Base-by-base conservation (phyloP, 345 rosid species). In the Dovyalis caffra region DNA sequence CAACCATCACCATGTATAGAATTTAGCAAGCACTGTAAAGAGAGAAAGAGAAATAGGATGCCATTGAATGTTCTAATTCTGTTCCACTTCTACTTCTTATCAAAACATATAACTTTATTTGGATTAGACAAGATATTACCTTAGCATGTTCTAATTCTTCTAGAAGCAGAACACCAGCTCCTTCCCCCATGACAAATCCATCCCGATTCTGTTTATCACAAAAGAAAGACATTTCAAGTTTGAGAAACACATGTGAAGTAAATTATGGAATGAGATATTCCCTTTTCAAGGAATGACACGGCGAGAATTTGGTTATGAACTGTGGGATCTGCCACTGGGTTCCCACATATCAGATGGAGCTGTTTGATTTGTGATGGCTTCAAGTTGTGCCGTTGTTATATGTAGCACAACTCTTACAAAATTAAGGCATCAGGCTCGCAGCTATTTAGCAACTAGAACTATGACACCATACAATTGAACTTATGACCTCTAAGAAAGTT, bases 171-270 rank as follows among this genome's bases (percentile, higher is more conserved):
- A 95, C 99, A 57, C 99, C 97, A 49, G 97, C 91, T 87, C 99
- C 99, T 83, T 95, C 97, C 23, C 99, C 99, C 92, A 95, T 91
- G 45, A 95, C 99, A 66, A 95, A 92, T 81, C 99, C 99, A 90
- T 95, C 99, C 73, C 97, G 95, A 81, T 68, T 85, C 97, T 95
- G 90, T 81, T 73, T 35, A 81, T 62, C 26, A 75, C 67, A 34
- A 63, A 78, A 58, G 65, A 70, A n/a, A 38, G 68, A 74, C 0
- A 73, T 64, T 49, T 66, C 29, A 14, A 32, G 29, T 66, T 29
- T 20, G 14, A 72, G 69, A 57, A 72, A 57, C 72, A 31, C n/a
- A 6, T 4, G 60, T 1, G 9, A 68, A 33, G 67, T 32, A 60
- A 12, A 68, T 37, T 14, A 37, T 15, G 67, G 49, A 33, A 45